Evolutionary conservation across 2,329 filamentous ascomycete species (phyloP).

Genomic region (Cladosporium sp.): DNA sequence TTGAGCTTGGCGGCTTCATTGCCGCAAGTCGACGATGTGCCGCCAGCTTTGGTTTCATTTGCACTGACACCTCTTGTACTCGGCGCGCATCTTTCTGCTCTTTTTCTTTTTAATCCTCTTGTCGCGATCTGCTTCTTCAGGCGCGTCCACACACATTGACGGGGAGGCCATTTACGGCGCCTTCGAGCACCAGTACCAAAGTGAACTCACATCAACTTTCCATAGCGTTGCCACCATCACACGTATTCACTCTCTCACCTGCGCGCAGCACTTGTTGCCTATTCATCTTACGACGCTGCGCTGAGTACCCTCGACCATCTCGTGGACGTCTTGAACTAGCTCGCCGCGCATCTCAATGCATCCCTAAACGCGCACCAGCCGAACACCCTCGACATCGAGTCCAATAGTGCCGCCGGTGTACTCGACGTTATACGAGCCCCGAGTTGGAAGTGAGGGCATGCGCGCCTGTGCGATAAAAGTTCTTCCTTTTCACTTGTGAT

Average conservation of each 20-base stretch:
- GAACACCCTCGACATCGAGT: not conserved
- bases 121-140: not conserved
- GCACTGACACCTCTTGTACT: not conserved
- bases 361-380: not conserved
- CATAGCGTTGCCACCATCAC: not conserved
- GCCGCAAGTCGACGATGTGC: not conserved
- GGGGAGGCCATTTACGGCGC: not conserved
- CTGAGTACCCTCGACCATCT: not conserved
- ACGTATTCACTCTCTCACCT: conserved; percentile 5
- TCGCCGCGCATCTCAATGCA: conserved; percentile 4
- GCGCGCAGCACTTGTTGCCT: not conserved
- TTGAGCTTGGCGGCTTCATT: not conserved
- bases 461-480: not conserved
- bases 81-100: not conserved
- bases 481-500: conserved; percentile 13
- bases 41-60: conserved; percentile 5
- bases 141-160: not conserved
- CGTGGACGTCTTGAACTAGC: not conserved
- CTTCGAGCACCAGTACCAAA: not conserved
- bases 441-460: not conserved
- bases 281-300: not conserved
- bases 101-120: not conserved
- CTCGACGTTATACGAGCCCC: not conserved
- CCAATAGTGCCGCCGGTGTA: not conserved
- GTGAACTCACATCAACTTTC: not conserved